Conservation (phyloP, 2,329 filamentous ascomycete species). For the Calonectria leucothoes region DNA sequence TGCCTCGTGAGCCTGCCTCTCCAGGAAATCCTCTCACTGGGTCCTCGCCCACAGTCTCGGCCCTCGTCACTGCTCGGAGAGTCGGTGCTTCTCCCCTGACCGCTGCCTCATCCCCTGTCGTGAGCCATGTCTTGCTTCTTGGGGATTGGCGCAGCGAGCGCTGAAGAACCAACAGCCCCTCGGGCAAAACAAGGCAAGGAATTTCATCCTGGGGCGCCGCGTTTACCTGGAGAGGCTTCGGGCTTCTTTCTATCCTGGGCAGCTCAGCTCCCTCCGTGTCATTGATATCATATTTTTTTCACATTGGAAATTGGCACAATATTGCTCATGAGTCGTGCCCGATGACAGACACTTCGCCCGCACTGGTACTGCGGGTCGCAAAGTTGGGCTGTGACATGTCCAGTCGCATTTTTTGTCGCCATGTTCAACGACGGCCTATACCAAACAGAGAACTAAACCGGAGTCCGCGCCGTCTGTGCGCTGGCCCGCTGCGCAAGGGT, state of each 20-base stretch:
- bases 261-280: slow-evolving; percentile 26
- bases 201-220: slow-evolving; percentile 29
- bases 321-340: slow-evolving; percentile 28
- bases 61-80: slow-evolving; percentile 18
- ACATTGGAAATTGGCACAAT: slow-evolving; percentile 21
- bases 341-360: slow-evolving; percentile 20
- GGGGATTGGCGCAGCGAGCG: slow-evolving; percentile 29
- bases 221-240: slow-evolving; percentile 38
- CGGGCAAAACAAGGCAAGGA: slow-evolving; percentile 20
- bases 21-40: slow-evolving; percentile 4
- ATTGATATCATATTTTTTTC: slow-evolving; percentile 22
- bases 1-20: slow-evolving; percentile 5
- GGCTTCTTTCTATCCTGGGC: slow-evolving; percentile 32
- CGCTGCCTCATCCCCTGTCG: slow-evolving; percentile 22
- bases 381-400: slow-evolving; percentile 18
- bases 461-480: slow-evolving; percentile 40
- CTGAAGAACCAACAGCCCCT: slow-evolving; percentile 36
- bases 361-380: slow-evolving; percentile 34
- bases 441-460: slow-evolving; percentile 29
- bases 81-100: slow-evolving; percentile 26
- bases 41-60: slow-evolving; percentile 11
- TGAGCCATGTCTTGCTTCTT: slow-evolving; percentile 20
- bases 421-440: slow-evolving; percentile 9
- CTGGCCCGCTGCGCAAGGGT: slow-evolving; percentile 32
- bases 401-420: slow-evolving; percentile 20